Conservation (phyloP, 2,329 filamentous ascomycete species). For the Magnaporthales sp. region DNA sequence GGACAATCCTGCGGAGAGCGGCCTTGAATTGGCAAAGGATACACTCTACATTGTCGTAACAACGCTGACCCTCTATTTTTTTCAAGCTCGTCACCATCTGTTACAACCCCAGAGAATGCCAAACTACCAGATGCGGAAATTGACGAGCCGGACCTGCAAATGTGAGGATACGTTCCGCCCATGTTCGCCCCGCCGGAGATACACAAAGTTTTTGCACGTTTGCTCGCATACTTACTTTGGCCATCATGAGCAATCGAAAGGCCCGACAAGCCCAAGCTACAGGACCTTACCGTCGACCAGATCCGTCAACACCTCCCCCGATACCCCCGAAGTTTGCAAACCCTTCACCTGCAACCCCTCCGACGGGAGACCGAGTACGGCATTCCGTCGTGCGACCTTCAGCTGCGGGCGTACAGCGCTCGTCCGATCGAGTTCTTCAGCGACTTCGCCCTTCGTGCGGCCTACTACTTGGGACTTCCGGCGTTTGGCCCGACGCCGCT, state of each 20-base stretch:
- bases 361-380: constrained; percentile 66
- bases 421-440: constrained; percentile 90
- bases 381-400: constrained; percentile 80
- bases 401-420: constrained; percentile 82
- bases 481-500: constrained; percentile 80
- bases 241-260: not conserved
- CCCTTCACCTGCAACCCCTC: constrained; percentile 77
- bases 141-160: not conserved
- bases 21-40: not conserved
- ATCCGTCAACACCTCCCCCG: constrained; percentile 27
- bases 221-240: not conserved
- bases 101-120: not conserved
- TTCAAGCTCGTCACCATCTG: not conserved
- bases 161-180: not conserved
- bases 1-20: not conserved
- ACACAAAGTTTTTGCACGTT: not conserved
- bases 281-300: not conserved
- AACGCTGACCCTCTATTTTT: not conserved
- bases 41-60: not conserved
- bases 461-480: constrained; percentile 85
- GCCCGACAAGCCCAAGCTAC: not conserved
- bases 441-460: constrained; percentile 89
- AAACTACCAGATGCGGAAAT: not conserved
- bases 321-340: constrained; percentile 72
- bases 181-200: not conserved